Conservation (phyloP, 106 monocot genomes). For the Dactylorhiza incarnata region DNA sequence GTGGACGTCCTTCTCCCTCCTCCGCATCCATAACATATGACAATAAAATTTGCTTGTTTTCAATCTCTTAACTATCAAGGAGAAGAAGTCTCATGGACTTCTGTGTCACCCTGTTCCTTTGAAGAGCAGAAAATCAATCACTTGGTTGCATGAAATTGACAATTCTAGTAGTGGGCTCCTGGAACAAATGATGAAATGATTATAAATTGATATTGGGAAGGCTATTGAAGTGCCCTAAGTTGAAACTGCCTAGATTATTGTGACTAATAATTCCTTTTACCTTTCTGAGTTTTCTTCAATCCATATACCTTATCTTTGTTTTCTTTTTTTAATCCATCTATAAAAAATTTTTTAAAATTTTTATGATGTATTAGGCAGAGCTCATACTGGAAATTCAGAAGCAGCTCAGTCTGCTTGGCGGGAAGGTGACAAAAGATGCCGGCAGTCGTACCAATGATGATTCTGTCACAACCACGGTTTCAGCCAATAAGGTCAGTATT, state of each 20-base stretch:
- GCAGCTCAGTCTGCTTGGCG: constrained; percentile 59
- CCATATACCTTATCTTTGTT: neutral
- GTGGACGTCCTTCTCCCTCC: too few species aligned
- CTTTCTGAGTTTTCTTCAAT: neutral
- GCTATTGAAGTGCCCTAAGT: neutral
- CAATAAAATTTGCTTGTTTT: neutral
- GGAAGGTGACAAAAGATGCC: constrained; percentile 21
- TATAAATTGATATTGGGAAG: neutral
- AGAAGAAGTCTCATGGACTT: neutral
- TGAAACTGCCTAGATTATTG: neutral
- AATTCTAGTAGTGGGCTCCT: neutral
- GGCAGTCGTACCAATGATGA: constrained; percentile 29
- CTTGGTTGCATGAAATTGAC: neutral
- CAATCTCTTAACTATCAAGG: neutral
- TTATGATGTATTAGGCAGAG: constrained; percentile 46
- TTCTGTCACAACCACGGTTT: constrained; percentile 33
- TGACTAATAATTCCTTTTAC: neutral
- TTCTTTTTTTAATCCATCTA: neutral
- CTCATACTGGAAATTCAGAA: constrained; percentile 81
- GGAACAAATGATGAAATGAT: neutral
- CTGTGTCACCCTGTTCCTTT: neutral
- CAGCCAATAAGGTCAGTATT: constrained; percentile 55
- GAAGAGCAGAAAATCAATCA: neutral
- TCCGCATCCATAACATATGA: too few species aligned
- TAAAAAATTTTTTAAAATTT: neutral